Percentiles rank a stretch among this genome's conserved stretches.
Evolutionary conservation across 768 basidiomycete genomes (phyloP).

Genomic region (Sporobolomyces roseus): DNA sequence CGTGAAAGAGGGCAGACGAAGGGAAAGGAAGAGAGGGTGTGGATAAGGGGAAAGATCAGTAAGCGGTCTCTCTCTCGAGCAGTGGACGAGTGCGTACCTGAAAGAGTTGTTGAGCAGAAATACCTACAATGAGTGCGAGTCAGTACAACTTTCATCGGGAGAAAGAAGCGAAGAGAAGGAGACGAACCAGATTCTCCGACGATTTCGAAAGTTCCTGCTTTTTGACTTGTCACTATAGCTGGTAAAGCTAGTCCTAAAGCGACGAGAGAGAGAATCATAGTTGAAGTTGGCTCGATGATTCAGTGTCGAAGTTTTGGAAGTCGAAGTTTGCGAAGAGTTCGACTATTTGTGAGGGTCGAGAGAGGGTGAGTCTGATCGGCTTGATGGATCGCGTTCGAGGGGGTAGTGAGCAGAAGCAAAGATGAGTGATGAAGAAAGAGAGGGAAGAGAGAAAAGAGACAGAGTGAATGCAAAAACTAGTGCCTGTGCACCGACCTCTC

Average conservation of each 20-base stretch:
- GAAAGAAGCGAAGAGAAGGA: not conserved
- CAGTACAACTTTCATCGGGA: not conserved
- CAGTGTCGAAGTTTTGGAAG: not conserved
- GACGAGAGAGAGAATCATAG: not conserved
- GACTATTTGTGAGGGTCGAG: not conserved
- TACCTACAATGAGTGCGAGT: not conserved
- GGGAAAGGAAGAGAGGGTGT: not conserved
- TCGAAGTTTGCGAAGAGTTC: not conserved
- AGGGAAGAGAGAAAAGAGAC: not conserved
- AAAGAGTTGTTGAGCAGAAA: slow-evolving; percentile 12
- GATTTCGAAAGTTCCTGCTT: slow-evolving; percentile 52
- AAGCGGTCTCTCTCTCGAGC: not conserved
- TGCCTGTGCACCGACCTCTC: too few relatives aligned
- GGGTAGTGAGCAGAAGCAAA: too few relatives aligned
- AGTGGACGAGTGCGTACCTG: not conserved
- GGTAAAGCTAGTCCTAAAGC: not conserved
- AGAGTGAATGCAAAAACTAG: not conserved
- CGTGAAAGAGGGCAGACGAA: too few relatives aligned
- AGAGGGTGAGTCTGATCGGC: not conserved
- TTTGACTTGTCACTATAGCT: not conserved
- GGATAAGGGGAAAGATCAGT: not conserved
- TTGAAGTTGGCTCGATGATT: not conserved
- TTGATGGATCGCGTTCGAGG: not conserved
- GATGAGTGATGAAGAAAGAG: not conserved
- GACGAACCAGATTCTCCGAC: slow-evolving; percentile 68